A percentile compares a stretch with the other conserved stretches of the same genome.
These are phyloP conservation scores for Neurospora pannonica DNA, from an alignment of 495 filamentous ascomycete species.

Conservation along the genomic window DNA sequence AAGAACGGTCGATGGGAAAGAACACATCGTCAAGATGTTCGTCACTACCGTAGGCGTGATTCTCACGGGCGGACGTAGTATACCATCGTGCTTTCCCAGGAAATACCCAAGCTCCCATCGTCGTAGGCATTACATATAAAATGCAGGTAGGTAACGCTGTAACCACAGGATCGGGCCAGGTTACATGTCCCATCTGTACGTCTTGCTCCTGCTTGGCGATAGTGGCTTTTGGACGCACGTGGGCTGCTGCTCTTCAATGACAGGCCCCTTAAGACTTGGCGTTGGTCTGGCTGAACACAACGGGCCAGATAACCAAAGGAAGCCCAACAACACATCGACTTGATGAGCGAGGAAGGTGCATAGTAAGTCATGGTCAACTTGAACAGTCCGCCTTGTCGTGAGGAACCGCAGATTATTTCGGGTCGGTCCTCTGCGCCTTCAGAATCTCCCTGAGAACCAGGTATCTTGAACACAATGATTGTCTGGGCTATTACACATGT, in stretches of 20 bases:
- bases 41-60: background rate
- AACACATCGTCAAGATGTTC: background rate
- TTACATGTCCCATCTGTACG: background rate
- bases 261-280: background rate
- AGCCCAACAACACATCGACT: background rate
- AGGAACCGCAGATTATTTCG: background rate
- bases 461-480: background rate
- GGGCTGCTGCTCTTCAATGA: background rate
- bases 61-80: background rate
- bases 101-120: background rate
- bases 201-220: background rate
- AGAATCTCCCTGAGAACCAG: background rate
- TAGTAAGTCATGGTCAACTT: background rate
- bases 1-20: background rate
- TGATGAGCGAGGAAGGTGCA: background rate
- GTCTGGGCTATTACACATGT: background rate
- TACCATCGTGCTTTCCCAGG: background rate
- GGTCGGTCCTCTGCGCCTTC: background rate
- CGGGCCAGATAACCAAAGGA: background rate
- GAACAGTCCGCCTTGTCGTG: background rate
- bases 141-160: background rate
- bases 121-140: background rate
- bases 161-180: background rate
- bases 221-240: background rate
- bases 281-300: background rate